Evolutionary conservation across 2,329 filamentous ascomycete species (phyloP).

Genomic region (Apiospora rasikravindrae): DNA sequence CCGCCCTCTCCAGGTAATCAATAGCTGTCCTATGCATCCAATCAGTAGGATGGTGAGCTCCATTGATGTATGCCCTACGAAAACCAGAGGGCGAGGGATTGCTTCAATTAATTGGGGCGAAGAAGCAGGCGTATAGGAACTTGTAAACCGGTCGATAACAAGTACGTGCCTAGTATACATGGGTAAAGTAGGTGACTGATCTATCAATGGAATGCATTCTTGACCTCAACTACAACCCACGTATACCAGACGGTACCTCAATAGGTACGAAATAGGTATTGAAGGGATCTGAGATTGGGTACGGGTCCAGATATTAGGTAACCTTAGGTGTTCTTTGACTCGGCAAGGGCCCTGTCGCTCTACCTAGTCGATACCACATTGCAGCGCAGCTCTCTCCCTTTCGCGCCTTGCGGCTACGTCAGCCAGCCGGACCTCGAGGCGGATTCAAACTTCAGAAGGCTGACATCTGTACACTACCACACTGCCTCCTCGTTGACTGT

Average conservation of each 20-base stretch:
- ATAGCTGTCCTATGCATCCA: constrained; percentile 1
- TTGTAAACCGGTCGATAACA: too few species aligned
- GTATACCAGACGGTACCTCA: too few species aligned
- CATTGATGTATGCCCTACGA: not conserved
- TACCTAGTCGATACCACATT: not conserved
- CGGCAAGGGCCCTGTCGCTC: constrained; percentile 3
- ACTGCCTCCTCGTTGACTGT: not conserved
- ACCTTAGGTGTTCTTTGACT: not conserved
- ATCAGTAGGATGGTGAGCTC: not conserved
- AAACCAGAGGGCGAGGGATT: not conserved
- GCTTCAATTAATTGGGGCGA: not conserved
- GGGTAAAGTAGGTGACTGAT: too few species aligned
- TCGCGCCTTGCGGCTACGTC: constrained; percentile 7
- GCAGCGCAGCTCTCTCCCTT: constrained; percentile 6
- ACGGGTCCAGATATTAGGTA: constrained; percentile 3
- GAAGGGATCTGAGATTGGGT: constrained; percentile 6
- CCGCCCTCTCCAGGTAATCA: constrained; percentile 14
- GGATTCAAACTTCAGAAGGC: constrained; percentile 16
- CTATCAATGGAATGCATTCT: not conserved
- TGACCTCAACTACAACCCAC: not conserved
- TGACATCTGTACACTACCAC: constrained; percentile 10
- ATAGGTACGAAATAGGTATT: not conserved
- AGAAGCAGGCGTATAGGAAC: not conserved
- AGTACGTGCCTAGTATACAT: not conserved
- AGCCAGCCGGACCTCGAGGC: constrained; percentile 6